Evolutionary conservation across 2,329 filamentous ascomycete species (phyloP).

Genomic region (Neonectria hederae): DNA sequence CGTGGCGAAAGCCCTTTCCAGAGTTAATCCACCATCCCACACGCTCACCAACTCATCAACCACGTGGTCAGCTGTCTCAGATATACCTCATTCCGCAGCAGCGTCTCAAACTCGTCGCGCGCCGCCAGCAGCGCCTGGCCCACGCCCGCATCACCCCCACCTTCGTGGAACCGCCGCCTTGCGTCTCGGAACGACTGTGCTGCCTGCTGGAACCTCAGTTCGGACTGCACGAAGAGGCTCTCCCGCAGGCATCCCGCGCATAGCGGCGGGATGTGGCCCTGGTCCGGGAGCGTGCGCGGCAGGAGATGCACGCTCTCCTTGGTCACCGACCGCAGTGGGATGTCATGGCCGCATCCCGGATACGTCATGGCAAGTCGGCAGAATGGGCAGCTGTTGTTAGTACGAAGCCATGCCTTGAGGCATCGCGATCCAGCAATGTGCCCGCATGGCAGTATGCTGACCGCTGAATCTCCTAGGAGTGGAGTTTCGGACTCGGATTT

Average conservation of each 20-base stretch:
- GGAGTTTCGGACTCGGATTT: slow-evolving; percentile 26
- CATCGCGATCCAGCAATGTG: slow-evolving; percentile 47
- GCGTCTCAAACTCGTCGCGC: slow-evolving; percentile 35
- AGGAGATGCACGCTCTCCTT: slow-evolving; percentile 44
- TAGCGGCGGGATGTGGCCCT: slow-evolving; percentile 42
- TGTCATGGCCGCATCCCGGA: slow-evolving; percentile 43
- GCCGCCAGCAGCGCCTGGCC: slow-evolving; percentile 25
- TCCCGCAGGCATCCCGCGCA: slow-evolving; percentile 33
- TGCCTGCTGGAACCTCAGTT: slow-evolving; percentile 25
- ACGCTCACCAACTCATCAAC: slow-evolving; percentile 37
- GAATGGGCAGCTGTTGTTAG: slow-evolving; percentile 46
- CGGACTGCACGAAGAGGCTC: slow-evolving; percentile 17
- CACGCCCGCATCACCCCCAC: slow-evolving; percentile 21
- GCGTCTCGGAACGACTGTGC: slow-evolving; percentile 25
- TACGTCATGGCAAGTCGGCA: slow-evolving; percentile 45
- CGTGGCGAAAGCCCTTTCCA: neutral
- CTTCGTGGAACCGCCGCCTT: slow-evolving; percentile 24
- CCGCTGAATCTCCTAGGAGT: slow-evolving; percentile 27
- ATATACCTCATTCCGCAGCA: slow-evolving; percentile 34
- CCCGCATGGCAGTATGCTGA: slow-evolving; percentile 49
- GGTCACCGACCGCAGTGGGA: slow-evolving; percentile 41
- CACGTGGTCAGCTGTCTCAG: slow-evolving; percentile 36
- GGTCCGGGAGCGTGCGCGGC: slow-evolving; percentile 46
- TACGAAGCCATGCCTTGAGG: slow-evolving; percentile 40
- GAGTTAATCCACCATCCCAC: neutral